phyloP scores from a whole-genome alignment of 2,329 filamentous ascomycete genomes.

The Helminthosporium solani region DNA sequence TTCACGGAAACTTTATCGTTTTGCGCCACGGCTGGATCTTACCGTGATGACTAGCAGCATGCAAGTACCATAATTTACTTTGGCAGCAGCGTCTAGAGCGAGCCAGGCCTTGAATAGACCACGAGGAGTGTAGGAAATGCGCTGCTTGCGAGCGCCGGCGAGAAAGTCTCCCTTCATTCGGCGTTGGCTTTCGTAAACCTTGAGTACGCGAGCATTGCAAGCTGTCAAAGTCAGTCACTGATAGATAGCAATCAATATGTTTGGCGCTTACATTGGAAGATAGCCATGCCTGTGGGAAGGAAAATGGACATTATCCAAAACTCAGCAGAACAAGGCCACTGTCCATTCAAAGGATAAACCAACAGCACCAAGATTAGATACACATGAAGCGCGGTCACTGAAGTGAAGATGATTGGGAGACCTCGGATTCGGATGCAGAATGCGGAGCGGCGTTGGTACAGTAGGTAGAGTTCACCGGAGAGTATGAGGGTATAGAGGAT shows the following conservation, averaged over 20 bases:
- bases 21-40: slow-evolving; percentile 7
- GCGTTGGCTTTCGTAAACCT: slow-evolving; percentile 38
- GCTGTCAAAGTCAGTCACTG: slow-evolving; percentile 18
- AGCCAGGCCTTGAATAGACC: slow-evolving; percentile 34
- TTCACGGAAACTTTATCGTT: slow-evolving; percentile 1
- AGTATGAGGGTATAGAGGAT: slow-evolving; percentile 38
- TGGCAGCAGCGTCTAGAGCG: slow-evolving; percentile 33
- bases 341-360: slow-evolving; percentile 40
- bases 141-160: slow-evolving; percentile 37
- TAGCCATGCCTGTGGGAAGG: slow-evolving; percentile 41
- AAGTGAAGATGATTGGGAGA: slow-evolving; percentile 35
- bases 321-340: slow-evolving; percentile 39
- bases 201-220: slow-evolving; percentile 40
- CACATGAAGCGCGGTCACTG: slow-evolving; percentile 38
- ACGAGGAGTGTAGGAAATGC: slow-evolving; percentile 28
- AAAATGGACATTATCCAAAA: slow-evolving; percentile 45
- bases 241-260: neutral
- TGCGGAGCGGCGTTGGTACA: slow-evolving; percentile 29
- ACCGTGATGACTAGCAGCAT: slow-evolving; percentile 34
- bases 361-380: slow-evolving; percentile 40
- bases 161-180: slow-evolving; percentile 38
- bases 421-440: slow-evolving; percentile 39
- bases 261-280: slow-evolving; percentile 36
- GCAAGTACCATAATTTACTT: slow-evolving; percentile 36
- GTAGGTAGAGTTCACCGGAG: slow-evolving; percentile 30